Conservation (phyloP, 148 eudicot genomes). For the Spergularia bocconei region DNA sequence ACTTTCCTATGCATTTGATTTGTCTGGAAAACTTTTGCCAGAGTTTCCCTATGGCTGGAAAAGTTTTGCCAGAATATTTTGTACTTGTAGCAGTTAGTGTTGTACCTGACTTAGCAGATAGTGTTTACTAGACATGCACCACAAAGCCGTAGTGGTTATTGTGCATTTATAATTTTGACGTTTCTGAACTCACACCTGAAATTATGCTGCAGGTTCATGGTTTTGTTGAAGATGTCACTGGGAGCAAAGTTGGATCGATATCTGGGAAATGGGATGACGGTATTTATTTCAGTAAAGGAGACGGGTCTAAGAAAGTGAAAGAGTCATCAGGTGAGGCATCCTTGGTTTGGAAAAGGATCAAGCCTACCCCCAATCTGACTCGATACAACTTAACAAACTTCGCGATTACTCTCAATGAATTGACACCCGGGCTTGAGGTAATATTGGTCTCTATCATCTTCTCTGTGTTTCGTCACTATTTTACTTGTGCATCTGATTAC, state of each 20-base stretch:
- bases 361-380: constrained; percentile 56
- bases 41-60: no score
- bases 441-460: constrained; percentile 19
- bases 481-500: constrained; percentile 25
- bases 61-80: no score
- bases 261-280: constrained; percentile 87
- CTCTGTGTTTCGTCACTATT: constrained; percentile 18
- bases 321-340: constrained; percentile 46
- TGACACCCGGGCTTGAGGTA: constrained; percentile 88
- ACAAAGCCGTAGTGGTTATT: background rate
- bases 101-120: no score
- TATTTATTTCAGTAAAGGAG: constrained; percentile 58
- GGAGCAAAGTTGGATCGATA: constrained; percentile 60
- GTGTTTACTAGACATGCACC: no score
- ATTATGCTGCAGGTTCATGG: constrained; percentile 64
- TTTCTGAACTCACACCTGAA: background rate
- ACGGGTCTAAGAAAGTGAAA: constrained; percentile 48
- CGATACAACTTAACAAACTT: constrained; percentile 84
- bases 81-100: no score
- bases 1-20: no score
- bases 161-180: background rate
- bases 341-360: constrained; percentile 71
- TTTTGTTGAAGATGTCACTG: constrained; percentile 61
- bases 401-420: constrained; percentile 80
- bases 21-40: no score